Base-by-base conservation (phyloP, 306 rosid genomes). In the Fagus crenata region DNA sequence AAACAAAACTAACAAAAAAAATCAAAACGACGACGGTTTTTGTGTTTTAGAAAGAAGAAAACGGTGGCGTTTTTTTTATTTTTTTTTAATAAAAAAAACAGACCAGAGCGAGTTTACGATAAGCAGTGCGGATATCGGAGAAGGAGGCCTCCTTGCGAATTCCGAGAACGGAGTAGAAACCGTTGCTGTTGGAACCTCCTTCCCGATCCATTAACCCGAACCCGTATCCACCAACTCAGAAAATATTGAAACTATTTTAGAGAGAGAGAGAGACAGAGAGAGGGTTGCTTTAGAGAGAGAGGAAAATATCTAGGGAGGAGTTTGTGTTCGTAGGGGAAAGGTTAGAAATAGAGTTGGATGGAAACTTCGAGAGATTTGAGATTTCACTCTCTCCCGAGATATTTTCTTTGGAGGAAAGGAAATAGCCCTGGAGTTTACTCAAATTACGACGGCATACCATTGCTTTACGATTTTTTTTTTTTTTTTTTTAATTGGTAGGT, bases 51-150 rank as follows among this genome's bases (percentile, higher is more conserved):
- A 1, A 32, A 18, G n/a, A 64, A 65, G 4, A 9, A 49, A 75
- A 82, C 78, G 64, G 28, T 63, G 55, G 59, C 75, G 83, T 54
- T 36, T n/a, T n/a, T n/a, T n/a, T 22, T 22, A 0, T 22, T 22
- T 22, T 22, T 22, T 22, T 22, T 22, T 22, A 22, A 22, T 22
- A 22, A 22, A 22, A 22, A 22, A 22, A 37, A 32, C 53, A 28
- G 75, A 94, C 98, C 98, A 96, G 53, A 14, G 99, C 99, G 67
- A 96, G 99, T 64, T 84, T 92, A 40, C 96, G 96, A 70, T 96
- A 96, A 1, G 99, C 98, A 6, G 93, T 63, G 78, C 98, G 98
- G 60, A 96, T 76, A 69, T 92, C 99, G 33, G 96, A 89, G 90
- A 77, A 83, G 85, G 99, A 96, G 78, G 98, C 92, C 37, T 92